Evolutionary conservation across 2,329 filamentous ascomycete species (phyloP), one percentile per base, ranked within the genome.

Genomic region (Emmonsiellopsis sp.): DNA sequence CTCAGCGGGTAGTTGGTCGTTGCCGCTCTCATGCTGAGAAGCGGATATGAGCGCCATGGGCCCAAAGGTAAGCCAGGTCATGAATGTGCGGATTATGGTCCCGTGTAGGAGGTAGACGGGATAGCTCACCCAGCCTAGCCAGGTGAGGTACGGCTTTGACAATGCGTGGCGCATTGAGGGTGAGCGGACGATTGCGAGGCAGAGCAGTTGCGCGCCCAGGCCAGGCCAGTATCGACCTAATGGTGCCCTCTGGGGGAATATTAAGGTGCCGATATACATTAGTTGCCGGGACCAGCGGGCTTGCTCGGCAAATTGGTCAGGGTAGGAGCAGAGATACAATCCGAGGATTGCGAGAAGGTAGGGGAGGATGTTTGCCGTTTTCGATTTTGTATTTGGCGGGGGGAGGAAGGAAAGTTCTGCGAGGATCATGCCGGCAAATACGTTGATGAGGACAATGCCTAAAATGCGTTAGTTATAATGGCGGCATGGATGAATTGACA

Each of bases 91-190:
- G 59, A 84, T 75, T 33, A 85, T 71, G 0, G 78, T 76, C 42
- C 82, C 82, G 65, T 85, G 82, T 17, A 85, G 68, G 6, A 85
- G 74, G 60, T 85, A 85, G 11, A 85, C 78, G 1, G 82, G 80
- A 60, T 84, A 84, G 44, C 78, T 82, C 67, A 84, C 77, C 61
- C 79, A 79, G 44, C 82, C 82, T 10, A 85, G 75, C 76, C 81
- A 85, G 44, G 82, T 73, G 43, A 85, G 75, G 52, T 75, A 73
- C 34, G 74, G 75, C 54, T 75, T 76, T 3, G 78, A 79, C 2
- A 85, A 73, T 0, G 78, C 58, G 49, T 73, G 73, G 56, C 81
- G 80, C 33, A 78, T 67, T 32, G 67, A 63, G 1, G 74, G 72
- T 0, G 76, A 80, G 59, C 80, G 76, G 60, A 81, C 73, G 56